phyloP scores from a whole-genome alignment of 768 basidiomycete species.

The Leccinum imitatum region DNA sequence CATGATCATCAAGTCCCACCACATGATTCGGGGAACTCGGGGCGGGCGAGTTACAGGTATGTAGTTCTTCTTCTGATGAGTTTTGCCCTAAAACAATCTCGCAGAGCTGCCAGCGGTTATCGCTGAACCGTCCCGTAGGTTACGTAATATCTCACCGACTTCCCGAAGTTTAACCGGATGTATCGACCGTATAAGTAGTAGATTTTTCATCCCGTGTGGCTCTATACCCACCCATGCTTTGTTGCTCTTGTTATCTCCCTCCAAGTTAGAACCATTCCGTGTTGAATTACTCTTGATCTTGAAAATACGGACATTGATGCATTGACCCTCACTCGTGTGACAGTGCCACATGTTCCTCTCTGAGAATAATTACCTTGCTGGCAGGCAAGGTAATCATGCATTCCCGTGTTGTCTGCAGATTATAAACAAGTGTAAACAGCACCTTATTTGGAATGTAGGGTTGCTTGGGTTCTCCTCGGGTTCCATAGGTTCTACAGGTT shows the following conservation, averaged over 20 bases:
- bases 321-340: too few relatives aligned
- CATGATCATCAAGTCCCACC: neutral
- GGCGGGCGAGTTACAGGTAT: neutral
- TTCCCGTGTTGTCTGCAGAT: too few relatives aligned
- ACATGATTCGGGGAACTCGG: neutral
- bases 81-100: neutral
- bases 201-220: too few relatives aligned
- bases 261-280: neutral
- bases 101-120: slow-evolving; percentile 1
- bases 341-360: too few relatives aligned
- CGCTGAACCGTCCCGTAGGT: neutral
- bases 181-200: neutral
- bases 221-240: too few relatives aligned
- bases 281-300: neutral
- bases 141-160: neutral
- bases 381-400: too few relatives aligned
- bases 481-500: too few relatives aligned
- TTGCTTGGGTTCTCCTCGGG: too few relatives aligned
- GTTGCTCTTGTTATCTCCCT: neutral
- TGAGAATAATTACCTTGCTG: too few relatives aligned
- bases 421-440: too few relatives aligned
- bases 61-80: neutral
- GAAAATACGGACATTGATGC: neutral
- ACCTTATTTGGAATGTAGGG: too few relatives aligned
- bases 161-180: too few relatives aligned